phyloP scores from a whole-genome alignment of 1,139 yeast species.

The Pichia sp. region DNA sequence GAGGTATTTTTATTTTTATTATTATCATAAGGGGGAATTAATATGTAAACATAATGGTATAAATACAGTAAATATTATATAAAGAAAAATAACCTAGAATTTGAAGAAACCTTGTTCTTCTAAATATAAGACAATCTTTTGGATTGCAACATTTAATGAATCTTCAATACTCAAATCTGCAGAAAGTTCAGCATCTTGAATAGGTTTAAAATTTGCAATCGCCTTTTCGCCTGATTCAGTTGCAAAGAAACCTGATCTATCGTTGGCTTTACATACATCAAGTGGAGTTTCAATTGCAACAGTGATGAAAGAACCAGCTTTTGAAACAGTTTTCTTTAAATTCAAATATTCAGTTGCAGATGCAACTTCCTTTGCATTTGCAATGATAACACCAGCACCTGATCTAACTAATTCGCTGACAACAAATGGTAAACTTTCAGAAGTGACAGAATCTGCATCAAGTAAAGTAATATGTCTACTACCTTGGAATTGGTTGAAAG shows the following conservation, averaged over 20 bases:
- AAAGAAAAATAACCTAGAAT: constrained; percentile 26
- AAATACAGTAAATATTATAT: neutral
- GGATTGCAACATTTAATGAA: constrained; percentile 56
- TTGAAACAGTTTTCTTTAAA: constrained; percentile 33
- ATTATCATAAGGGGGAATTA: neutral
- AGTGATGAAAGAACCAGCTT: constrained; percentile 42
- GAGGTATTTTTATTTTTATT: neutral
- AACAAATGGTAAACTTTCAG: constrained; percentile 46
- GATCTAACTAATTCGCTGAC: constrained; percentile 81
- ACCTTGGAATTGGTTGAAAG: constrained; percentile 83
- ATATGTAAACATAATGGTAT: neutral
- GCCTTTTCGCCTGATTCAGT: constrained; percentile 37
- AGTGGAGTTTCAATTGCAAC: constrained; percentile 47
- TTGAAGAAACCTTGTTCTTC: constrained; percentile 75
- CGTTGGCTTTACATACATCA: constrained; percentile 39
- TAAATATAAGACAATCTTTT: constrained; percentile 60
- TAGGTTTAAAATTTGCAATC: constrained; percentile 40
- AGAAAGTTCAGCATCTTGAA: constrained; percentile 44
- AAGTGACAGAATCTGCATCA: constrained; percentile 41
- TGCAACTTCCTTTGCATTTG: constrained; percentile 45
- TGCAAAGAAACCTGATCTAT: constrained; percentile 42
- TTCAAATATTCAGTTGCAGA: constrained; percentile 33
- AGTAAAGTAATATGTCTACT: constrained; percentile 79
- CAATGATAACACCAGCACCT: constrained; percentile 83
- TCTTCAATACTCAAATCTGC: constrained; percentile 43